Percentiles rank a stretch among this genome's conserved stretches.
These are phyloP conservation scores for Papiliotrema terrestris DNA, from an alignment of 1,284 basidiomycete species.

Conservation along the genomic window DNA sequence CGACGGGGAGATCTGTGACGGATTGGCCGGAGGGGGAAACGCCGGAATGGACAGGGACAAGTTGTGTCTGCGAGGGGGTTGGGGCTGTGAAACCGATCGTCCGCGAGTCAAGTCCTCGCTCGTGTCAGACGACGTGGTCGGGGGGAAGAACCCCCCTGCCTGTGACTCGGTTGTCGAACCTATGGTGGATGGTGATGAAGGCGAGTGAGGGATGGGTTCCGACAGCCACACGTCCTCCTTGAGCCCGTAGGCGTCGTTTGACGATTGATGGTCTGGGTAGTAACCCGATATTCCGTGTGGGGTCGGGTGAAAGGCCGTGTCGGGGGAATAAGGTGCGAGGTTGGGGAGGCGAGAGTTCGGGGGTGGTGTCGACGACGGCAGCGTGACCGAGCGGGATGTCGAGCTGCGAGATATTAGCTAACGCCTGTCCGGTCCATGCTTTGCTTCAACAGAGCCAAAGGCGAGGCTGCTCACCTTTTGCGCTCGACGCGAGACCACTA, in stretches of 20 bases:
- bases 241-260: conserved; percentile 4
- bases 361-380: conserved; percentile 36
- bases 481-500: too few species aligned
- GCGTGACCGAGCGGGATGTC: conserved; percentile 12
- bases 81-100: conserved; percentile 20
- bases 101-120: conserved; percentile 11
- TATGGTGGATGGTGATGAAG: conserved; percentile 46
- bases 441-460: too few species aligned
- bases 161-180: conserved; percentile 38
- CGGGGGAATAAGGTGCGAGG: conserved; percentile 2
- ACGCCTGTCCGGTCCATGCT: too few species aligned
- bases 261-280: background rate
- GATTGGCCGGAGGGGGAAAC: conserved; percentile 9
- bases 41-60: conserved; percentile 39
- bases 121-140: conserved; percentile 14
- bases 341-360: conserved; percentile 1
- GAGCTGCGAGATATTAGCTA: background rate
- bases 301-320: conserved; percentile 4
- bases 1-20: conserved; percentile 25
- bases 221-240: conserved; percentile 35
- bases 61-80: conserved; percentile 23
- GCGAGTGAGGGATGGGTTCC: conserved; percentile 24
- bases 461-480: too few species aligned
- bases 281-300: background rate
- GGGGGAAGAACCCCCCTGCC: conserved; percentile 40